Percentiles rank a stretch among this genome's conserved stretches.
phyloP scores from a whole-genome alignment of 345 rosid species.

The Salix dunnii region DNA sequence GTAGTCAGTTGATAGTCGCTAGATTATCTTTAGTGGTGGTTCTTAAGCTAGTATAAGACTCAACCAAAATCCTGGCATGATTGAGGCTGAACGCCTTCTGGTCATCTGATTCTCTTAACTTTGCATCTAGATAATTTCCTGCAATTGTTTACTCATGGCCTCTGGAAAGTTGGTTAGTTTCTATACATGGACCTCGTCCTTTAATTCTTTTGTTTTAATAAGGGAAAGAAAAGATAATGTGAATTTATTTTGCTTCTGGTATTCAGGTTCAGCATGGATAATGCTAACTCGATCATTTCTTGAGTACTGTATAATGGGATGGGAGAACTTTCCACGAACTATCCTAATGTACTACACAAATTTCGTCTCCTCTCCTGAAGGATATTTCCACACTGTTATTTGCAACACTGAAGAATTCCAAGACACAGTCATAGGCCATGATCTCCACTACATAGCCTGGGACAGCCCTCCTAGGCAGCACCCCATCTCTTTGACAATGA shows the following conservation, averaged over 20 bases:
- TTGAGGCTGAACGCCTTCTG: too few species aligned
- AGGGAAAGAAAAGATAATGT: too few species aligned
- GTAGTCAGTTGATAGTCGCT: not conserved
- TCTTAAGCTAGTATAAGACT: not conserved
- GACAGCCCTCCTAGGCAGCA: conserved; percentile 96
- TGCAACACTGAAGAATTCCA: conserved; percentile 67
- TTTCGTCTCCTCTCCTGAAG: conserved; percentile 89
- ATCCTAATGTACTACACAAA: conserved; percentile 79
- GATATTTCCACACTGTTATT: conserved; percentile 89
- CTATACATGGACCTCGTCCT: too few species aligned
- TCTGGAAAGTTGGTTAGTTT: too few species aligned
- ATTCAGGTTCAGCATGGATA: conserved; percentile 87
- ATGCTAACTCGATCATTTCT: conserved; percentile 65
- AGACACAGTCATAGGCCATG: conserved; percentile 64
- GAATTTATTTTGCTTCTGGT: too few species aligned
- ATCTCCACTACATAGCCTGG: conserved; percentile 98
- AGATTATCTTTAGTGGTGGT: not conserved
- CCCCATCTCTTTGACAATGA: conserved; percentile 53
- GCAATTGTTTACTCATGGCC: too few species aligned
- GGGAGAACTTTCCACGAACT: conserved; percentile 85
- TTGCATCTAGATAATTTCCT: too few species aligned
- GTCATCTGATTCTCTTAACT: too few species aligned
- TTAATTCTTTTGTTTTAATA: too few species aligned
- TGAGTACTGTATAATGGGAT: conserved; percentile 83
- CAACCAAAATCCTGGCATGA: too few species aligned